Percentiles rank a stretch among this genome's conserved stretches.
phyloP scores from a whole-genome alignment of 1,284 basidiomycete species.

The Pascua sp. region DNA sequence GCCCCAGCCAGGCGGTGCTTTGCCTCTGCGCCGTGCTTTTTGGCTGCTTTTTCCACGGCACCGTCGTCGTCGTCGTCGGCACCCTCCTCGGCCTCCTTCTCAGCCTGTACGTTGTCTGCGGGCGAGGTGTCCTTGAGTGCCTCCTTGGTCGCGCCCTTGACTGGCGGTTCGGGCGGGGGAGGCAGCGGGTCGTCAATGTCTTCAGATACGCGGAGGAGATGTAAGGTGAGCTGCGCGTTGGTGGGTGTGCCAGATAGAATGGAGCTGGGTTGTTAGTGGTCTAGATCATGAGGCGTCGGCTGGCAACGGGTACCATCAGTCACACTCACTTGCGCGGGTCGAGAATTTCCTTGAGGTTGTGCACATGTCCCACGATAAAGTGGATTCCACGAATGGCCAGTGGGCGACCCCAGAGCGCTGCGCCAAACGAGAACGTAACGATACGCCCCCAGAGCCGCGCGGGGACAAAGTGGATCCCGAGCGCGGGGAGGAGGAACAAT shows the following conservation, averaged over 20 bases:
- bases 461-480: slow-evolving; percentile 52
- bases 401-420: slow-evolving; percentile 57
- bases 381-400: slow-evolving; percentile 44
- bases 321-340: too few species aligned
- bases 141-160: slow-evolving; percentile 43
- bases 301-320: too few species aligned
- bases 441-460: slow-evolving; percentile 51
- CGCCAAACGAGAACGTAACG: slow-evolving; percentile 53
- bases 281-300: too few species aligned
- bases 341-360: slow-evolving; percentile 43
- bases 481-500: slow-evolving; percentile 43
- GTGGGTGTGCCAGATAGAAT: slow-evolving; percentile 57
- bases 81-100: slow-evolving; percentile 36
- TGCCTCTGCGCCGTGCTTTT: slow-evolving; percentile 16
- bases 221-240: slow-evolving; percentile 58
- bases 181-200: slow-evolving; percentile 42
- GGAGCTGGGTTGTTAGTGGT: slow-evolving; percentile 44
- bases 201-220: slow-evolving; percentile 56
- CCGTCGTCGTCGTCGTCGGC: slow-evolving; percentile 35
- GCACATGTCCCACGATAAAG: too few species aligned
- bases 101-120: slow-evolving; percentile 12
- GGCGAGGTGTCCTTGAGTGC: not conserved
- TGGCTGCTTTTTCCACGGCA: slow-evolving; percentile 31
- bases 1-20: slow-evolving; percentile 1
- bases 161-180: slow-evolving; percentile 44